Percentiles rank a stretch among this genome's conserved stretches.
phyloP scores from a whole-genome alignment of 148 eudicot genomes.

The Silene conica region DNA sequence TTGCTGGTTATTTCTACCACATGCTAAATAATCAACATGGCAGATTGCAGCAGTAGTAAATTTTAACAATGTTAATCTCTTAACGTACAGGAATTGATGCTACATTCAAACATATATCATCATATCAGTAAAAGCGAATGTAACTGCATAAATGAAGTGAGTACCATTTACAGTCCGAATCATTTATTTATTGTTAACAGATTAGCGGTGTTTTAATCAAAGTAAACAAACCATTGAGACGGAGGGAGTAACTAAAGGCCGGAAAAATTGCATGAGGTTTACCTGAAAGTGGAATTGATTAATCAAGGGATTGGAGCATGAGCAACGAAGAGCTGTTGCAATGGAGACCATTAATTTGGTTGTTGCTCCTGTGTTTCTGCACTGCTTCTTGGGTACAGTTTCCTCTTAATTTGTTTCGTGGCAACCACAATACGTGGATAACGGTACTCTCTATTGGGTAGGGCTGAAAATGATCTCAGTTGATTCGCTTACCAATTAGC shows the following conservation, averaged over 20 bases:
- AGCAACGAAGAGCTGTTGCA: constrained; percentile 22
- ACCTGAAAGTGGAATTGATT: constrained; percentile 16
- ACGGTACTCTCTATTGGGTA: no score
- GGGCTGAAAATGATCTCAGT: no score
- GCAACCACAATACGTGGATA: no score
- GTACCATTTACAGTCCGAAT: not conserved
- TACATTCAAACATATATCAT: constrained; percentile 19
- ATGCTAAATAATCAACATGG: constrained; percentile 19
- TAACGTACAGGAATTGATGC: constrained; percentile 9
- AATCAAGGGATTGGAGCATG: constrained; percentile 20
- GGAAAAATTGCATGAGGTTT: not conserved
- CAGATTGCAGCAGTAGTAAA: constrained; percentile 16
- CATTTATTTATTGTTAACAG: no score
- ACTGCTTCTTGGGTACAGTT: no score
- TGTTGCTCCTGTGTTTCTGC: no score
- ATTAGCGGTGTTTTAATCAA: no score
- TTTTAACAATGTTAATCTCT: constrained; percentile 21
- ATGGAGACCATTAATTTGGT: constrained; percentile 24
- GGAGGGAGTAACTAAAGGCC: not conserved
- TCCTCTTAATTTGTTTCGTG: no score
- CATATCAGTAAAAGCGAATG: not conserved
- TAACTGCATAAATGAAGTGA: not conserved
- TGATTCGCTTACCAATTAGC: no score
- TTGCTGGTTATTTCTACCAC: constrained; percentile 9
- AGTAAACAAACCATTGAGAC: not conserved